These are phyloP conservation scores for Xeromyces bisporus DNA, from an alignment of 495 filamentous ascomycete species.

Conservation along the genomic window DNA sequence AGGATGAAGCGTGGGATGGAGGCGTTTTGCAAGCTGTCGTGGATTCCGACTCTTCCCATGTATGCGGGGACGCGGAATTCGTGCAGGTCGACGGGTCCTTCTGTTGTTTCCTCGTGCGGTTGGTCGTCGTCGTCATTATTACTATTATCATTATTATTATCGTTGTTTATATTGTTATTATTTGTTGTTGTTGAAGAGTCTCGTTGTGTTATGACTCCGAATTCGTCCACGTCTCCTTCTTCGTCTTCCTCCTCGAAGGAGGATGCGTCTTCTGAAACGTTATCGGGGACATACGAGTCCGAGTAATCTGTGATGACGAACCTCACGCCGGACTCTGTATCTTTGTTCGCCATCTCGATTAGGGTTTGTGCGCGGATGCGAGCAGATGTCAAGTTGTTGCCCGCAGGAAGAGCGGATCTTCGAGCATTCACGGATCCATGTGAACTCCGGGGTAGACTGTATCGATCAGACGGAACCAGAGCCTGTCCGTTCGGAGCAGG, in stretches of 20 bases:
- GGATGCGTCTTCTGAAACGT: conserved; percentile 13
- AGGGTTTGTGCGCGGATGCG: conserved; percentile 33
- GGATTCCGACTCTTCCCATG: conserved; percentile 25
- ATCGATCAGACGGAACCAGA: conserved; percentile 30
- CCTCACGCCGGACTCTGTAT: conserved; percentile 25
- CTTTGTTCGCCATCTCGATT: conserved; percentile 31
- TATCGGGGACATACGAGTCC: conserved; percentile 24
- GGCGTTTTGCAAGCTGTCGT: conserved; percentile 13
- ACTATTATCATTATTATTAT: no score
- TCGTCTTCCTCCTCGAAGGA: conserved; percentile 15
- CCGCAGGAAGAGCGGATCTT: conserved; percentile 25
- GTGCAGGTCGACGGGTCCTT: conserved; percentile 23
- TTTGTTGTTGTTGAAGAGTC: no score
- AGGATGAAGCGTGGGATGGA: conserved; percentile 29
- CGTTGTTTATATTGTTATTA: no score
- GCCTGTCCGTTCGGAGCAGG: conserved; percentile 36
- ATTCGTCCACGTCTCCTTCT: conserved; percentile 23
- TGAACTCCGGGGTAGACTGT: conserved; percentile 30
- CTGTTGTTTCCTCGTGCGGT: conserved; percentile 9
- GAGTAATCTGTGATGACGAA: conserved; percentile 30
- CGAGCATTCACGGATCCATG: conserved; percentile 28
- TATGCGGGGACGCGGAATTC: conserved; percentile 29
- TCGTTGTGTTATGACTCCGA: conserved; percentile 20
- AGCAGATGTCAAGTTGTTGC: conserved; percentile 30
- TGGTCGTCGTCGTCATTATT: no score